These are phyloP conservation scores for Geotrichum klebahnii DNA, from an alignment of 1,139 yeast species.

Conservation along the genomic window DNA sequence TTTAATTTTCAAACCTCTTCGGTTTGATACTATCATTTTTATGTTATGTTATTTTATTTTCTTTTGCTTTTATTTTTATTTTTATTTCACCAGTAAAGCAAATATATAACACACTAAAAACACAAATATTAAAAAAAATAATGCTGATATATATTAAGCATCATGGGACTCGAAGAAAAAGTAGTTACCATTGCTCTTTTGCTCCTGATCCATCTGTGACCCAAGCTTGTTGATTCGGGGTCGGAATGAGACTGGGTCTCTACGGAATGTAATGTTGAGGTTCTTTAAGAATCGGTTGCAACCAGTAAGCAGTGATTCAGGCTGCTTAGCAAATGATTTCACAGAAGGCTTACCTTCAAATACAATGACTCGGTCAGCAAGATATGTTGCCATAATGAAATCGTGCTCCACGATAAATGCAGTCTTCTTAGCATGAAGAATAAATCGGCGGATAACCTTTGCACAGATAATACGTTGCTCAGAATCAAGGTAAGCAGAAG, in stretches of 20 bases:
- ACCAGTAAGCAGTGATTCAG: constrained; percentile 91
- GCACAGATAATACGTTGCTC: constrained; percentile 99
- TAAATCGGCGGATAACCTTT: constrained; percentile 94
- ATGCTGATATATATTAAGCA: too few species aligned
- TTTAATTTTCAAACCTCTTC: too few species aligned
- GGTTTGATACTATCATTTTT: too few species aligned
- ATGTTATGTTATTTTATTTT: too few species aligned
- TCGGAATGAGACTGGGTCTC: constrained; percentile 96
- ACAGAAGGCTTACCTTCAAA: constrained; percentile 92
- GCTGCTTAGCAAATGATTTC: constrained; percentile 75
- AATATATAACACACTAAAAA: constrained; percentile 2
- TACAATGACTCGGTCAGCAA: constrained; percentile 97
- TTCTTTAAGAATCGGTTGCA: constrained; percentile 96
- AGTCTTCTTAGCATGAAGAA: constrained; percentile 92
- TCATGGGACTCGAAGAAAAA: constrained; percentile 79
- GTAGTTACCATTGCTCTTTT: constrained; percentile 83
- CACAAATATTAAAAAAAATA: constrained; percentile 3
- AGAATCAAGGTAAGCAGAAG: constrained; percentile 96
- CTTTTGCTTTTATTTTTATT: too few species aligned
- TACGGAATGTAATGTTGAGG: constrained; percentile 95
- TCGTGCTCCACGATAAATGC: constrained; percentile 99
- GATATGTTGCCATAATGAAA: constrained; percentile 98
- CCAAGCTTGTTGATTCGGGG: constrained; percentile 97
- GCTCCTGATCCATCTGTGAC: constrained; percentile 98
- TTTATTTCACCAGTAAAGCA: not conserved